phyloP scores from a whole-genome alignment of 306 rosid species.

The Quercus mongolica region DNA sequence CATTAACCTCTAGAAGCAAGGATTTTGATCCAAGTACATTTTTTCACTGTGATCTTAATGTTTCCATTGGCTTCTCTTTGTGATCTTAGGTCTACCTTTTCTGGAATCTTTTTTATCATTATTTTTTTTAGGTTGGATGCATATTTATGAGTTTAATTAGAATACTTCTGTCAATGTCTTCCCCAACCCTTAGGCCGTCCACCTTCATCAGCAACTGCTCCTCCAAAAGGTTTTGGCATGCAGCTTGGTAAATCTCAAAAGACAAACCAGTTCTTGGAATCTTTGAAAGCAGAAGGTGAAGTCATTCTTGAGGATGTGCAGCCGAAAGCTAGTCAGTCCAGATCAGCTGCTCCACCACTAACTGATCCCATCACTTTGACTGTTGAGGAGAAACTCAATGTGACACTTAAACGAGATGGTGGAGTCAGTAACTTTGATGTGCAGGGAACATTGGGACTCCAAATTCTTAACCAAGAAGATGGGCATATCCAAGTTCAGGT shows the following conservation, averaged over 20 bases:
- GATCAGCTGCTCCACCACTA: constrained; percentile 64
- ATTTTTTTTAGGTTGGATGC: not conserved
- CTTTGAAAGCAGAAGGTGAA: constrained; percentile 95
- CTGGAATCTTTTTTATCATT: not conserved
- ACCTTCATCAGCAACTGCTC: constrained; percentile 82
- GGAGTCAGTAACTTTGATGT: constrained; percentile 92
- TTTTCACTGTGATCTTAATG: not conserved
- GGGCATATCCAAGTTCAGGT: constrained; percentile 91
- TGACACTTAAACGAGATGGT: constrained; percentile 88
- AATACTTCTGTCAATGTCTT: constrained; percentile 13
- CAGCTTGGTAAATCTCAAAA: constrained; percentile 85
- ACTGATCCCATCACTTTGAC: constrained; percentile 91
- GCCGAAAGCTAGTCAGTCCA: constrained; percentile 63
- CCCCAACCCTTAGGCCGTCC: constrained; percentile 55
- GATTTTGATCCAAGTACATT: not conserved
- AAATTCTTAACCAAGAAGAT: constrained; percentile 87
- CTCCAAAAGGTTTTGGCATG: constrained; percentile 89
- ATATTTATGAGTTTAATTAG: not conserved
- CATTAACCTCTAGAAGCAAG: not conserved
- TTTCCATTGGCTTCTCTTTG: not conserved
- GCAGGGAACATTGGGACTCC: constrained; percentile 85
- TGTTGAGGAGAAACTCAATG: constrained; percentile 90
- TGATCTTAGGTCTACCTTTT: not conserved
- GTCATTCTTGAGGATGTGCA: constrained; percentile 87
- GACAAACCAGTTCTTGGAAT: constrained; percentile 87